phyloP scores from a whole-genome alignment of 176 grass and related monocot genomes.

The Triticum urartu region DNA sequence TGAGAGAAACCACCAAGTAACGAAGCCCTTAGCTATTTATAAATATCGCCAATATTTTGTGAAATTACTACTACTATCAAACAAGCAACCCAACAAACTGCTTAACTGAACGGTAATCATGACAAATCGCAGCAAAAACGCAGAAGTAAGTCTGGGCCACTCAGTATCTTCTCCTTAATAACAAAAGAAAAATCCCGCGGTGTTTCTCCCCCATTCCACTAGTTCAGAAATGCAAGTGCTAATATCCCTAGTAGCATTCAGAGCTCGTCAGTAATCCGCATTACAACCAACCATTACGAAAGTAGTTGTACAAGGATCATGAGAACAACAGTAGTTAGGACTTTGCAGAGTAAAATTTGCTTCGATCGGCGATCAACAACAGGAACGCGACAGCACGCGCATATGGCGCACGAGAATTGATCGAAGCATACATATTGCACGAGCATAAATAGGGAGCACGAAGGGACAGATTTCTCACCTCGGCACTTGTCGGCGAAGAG shows the following conservation, averaged over 20 bases:
- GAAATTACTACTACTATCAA: background rate
- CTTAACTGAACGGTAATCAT: background rate
- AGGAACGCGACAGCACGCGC: background rate
- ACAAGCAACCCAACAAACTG: background rate
- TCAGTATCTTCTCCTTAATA: background rate
- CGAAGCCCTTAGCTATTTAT: background rate
- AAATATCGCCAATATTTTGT: background rate
- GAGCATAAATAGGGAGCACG: background rate
- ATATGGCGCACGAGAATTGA: background rate
- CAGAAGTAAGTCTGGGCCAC: background rate
- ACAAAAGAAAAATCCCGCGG: too few relatives aligned
- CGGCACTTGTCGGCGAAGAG: conserved; percentile 32
- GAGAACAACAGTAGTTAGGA: background rate
- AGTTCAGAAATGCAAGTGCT: conserved; percentile 5
- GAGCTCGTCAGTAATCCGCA: background rate
- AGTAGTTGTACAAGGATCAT: background rate
- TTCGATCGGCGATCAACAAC: background rate
- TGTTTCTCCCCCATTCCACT: background rate
- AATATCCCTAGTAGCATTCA: background rate
- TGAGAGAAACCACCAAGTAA: background rate
- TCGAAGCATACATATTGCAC: background rate
- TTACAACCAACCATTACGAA: background rate
- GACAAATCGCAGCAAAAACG: background rate
- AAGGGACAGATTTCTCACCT: background rate
- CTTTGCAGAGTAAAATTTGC: background rate